Evolutionary conservation across 1,139 yeast species (phyloP).

Genomic region (Geotrichum europaeum): DNA sequence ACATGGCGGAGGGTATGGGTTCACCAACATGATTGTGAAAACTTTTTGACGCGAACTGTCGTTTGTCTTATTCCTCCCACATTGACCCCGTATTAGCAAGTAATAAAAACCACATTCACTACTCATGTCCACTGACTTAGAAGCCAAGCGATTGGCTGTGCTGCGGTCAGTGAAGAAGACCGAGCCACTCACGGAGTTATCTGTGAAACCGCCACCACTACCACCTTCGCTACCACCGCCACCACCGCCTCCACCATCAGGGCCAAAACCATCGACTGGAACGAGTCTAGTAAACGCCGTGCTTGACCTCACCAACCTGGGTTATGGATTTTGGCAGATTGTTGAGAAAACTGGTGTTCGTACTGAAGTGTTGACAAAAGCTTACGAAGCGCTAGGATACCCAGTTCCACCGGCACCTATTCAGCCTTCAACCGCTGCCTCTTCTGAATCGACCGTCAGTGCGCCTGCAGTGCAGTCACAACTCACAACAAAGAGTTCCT

Average conservation of each 20-base stretch:
- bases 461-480: neutral
- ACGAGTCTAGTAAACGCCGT: neutral
- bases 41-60: neutral
- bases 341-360: conserved; percentile 4
- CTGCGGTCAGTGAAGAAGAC: conserved; percentile 9
- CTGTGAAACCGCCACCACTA: neutral
- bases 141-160: conserved; percentile 16
- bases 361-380: neutral
- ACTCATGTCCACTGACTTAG: conserved; percentile 6
- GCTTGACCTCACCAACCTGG: conserved; percentile 8
- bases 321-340: conserved; percentile 5
- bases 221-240: neutral
- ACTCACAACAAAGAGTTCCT: neutral
- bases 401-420: neutral
- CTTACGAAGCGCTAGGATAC: conserved; percentile 4
- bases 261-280: neutral
- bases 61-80: neutral
- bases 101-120: neutral
- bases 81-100: neutral
- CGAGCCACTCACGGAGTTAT: neutral
- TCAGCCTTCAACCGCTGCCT: neutral
- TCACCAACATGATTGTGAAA: neutral
- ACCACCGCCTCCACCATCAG: neutral
- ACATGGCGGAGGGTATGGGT: neutral
- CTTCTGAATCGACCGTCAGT: neutral